Evolutionary conservation across 2,329 filamentous ascomycete species (phyloP).

Genomic region (Fusarium vanettenii): DNA sequence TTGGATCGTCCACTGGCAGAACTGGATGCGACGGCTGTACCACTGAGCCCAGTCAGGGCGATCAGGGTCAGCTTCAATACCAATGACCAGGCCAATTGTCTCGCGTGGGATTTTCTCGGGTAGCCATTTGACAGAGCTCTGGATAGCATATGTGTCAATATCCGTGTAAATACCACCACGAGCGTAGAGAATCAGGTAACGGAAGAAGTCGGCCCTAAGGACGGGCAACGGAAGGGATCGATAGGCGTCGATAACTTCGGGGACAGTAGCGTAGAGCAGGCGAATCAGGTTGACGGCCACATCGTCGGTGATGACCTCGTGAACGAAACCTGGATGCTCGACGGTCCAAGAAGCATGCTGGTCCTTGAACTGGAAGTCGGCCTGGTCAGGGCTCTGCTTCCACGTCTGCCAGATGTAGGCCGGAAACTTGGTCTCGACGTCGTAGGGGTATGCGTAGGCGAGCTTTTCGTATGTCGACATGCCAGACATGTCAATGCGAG

Average conservation of each 20-base stretch:
- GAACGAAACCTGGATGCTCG: constrained; percentile 89
- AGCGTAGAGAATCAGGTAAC: constrained; percentile 75
- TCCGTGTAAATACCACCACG: constrained; percentile 81
- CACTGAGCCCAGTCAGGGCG: constrained; percentile 91
- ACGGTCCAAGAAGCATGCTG: constrained; percentile 91
- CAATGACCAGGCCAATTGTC: constrained; percentile 86
- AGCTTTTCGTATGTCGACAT: constrained; percentile 84
- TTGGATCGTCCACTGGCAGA: constrained; percentile 99
- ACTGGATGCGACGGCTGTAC: constrained; percentile 97
- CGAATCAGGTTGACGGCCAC: constrained; percentile 84
- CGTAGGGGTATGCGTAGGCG: constrained; percentile 93
- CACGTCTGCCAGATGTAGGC: constrained; percentile 99
- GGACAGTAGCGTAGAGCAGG: constrained; percentile 86
- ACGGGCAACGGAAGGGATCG: constrained; percentile 77
- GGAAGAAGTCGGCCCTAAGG: constrained; percentile 83
- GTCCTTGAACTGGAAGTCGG: constrained; percentile 82
- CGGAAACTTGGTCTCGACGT: constrained; percentile 88
- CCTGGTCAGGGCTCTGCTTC: constrained; percentile 85
- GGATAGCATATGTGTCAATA: constrained; percentile 90
- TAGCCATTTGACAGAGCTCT: constrained; percentile 88
- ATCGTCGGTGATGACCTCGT: constrained; percentile 96
- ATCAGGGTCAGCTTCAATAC: constrained; percentile 96
- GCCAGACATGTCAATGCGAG: constrained; percentile 75
- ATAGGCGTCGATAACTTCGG: constrained; percentile 83
- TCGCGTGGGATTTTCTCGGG: constrained; percentile 80